Evolutionary conservation across 2,329 filamentous ascomycete species (phyloP).

Genomic region (Purpureocillium lavendulum): DNA sequence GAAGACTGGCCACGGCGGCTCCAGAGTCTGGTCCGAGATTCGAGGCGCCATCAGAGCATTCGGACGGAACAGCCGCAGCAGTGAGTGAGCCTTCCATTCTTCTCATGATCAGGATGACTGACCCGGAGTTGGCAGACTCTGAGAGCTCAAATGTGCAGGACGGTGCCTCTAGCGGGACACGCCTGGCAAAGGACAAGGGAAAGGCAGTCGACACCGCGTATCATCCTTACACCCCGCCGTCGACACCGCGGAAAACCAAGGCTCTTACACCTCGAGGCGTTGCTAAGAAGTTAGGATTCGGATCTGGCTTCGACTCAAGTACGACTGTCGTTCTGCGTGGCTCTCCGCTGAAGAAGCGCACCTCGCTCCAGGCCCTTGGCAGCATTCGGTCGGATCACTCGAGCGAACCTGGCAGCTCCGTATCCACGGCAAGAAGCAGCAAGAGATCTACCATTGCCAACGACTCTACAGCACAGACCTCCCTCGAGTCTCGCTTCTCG

Average conservation of each 20-base stretch:
- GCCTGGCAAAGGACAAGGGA: constrained; percentile 3
- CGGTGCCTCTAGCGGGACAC: constrained; percentile 3
- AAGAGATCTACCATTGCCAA: constrained; percentile 14
- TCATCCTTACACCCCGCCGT: not conserved
- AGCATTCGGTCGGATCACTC: constrained; percentile 10
- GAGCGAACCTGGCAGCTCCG: constrained; percentile 13
- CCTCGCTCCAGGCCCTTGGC: constrained; percentile 16
- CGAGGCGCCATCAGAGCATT: constrained; percentile 23
- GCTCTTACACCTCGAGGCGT: constrained; percentile 14
- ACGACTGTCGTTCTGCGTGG: constrained; percentile 19
- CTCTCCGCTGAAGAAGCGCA: constrained; percentile 10
- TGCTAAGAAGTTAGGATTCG: constrained; percentile 16
- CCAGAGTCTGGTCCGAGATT: constrained; percentile 26
- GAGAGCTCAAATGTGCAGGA: constrained; percentile 12
- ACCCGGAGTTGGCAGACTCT: constrained; percentile 10
- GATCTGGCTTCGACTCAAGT: constrained; percentile 15
- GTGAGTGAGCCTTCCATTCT: constrained; percentile 7
- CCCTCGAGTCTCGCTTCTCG: constrained; percentile 21
- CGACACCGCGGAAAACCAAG: constrained; percentile 9
- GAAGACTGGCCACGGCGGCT: constrained; percentile 17
- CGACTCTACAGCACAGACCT: constrained; percentile 22
- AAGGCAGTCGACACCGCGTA: constrained; percentile 3
- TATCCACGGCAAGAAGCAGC: constrained; percentile 18
- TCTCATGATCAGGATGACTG: not conserved
- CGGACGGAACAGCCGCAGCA: constrained; percentile 17